Evolutionary conservation across 2,329 filamentous ascomycete species (phyloP).

Genomic region (Massarina eburnea): DNA sequence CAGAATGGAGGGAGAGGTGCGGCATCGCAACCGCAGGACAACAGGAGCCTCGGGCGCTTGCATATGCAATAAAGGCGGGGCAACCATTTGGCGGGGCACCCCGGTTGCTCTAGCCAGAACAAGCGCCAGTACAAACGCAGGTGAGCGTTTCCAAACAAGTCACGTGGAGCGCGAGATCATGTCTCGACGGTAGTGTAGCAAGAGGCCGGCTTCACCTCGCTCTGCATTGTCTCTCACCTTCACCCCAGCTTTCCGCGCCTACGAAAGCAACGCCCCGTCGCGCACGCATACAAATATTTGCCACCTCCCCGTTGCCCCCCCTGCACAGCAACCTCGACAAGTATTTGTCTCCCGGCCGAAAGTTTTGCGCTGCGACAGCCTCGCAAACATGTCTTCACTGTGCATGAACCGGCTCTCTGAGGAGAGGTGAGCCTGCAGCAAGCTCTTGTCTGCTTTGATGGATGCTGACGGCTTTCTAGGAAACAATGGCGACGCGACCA

Average conservation of each 20-base stretch:
- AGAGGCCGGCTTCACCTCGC: slow-evolving; percentile 1
- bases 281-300: background rate
- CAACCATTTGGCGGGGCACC: slow-evolving; percentile 1
- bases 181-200: background rate
- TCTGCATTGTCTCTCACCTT: slow-evolving; percentile 2
- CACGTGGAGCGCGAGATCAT: slow-evolving; percentile 1
- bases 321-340: background rate
- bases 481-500: slow-evolving; percentile 98
- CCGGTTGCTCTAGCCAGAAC: background rate
- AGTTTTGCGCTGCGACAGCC: slow-evolving; percentile 7
- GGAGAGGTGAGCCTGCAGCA: slow-evolving; percentile 32
- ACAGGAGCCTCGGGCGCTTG: background rate
- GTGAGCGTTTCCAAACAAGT: background rate
- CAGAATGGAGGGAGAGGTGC: background rate
- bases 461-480: slow-evolving; percentile 50
- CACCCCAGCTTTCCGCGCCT: background rate
- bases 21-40: background rate
- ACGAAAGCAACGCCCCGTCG: background rate
- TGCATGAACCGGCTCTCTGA: slow-evolving; percentile 70
- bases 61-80: slow-evolving; percentile 1
- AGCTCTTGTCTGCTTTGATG: background rate
- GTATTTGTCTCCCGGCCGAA: background rate
- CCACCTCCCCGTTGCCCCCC: background rate
- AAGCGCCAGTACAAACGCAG: background rate
- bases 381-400: slow-evolving; percentile 67